These are phyloP conservation scores for Saccharomycopsis sp. DNA, from an alignment of 805 yeast genomes.

Conservation along the genomic window DNA sequence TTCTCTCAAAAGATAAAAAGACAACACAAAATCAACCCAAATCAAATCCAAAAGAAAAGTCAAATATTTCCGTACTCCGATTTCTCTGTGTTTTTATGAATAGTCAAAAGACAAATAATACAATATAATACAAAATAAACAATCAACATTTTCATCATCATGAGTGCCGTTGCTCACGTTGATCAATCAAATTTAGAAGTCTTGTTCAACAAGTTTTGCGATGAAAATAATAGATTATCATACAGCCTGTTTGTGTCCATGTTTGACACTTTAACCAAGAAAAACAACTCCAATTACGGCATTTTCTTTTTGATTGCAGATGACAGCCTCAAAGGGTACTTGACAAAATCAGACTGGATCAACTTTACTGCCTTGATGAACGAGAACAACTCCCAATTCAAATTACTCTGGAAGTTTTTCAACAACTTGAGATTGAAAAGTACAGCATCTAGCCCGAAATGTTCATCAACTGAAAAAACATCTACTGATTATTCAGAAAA, in stretches of 20 bases:
- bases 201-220: constrained; percentile 6
- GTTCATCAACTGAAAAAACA: too few species aligned
- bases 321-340: constrained; percentile 55
- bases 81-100: too few species aligned
- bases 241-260: constrained; percentile 10
- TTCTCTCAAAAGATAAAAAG: too few species aligned
- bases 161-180: neutral
- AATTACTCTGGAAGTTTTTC: constrained; percentile 46
- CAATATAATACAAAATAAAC: neutral
- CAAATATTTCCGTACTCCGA: too few species aligned
- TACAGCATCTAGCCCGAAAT: too few species aligned
- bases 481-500: neutral
- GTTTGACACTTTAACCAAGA: constrained; percentile 10
- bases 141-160: too few species aligned
- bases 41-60: too few species aligned
- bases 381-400: constrained; percentile 39
- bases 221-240: neutral
- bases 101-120: neutral
- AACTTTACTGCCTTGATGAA: constrained; percentile 47
- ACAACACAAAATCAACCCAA: too few species aligned
- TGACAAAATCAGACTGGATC: constrained; percentile 64
- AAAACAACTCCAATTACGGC: constrained; percentile 27
- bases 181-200: constrained; percentile 2
- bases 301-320: constrained; percentile 79
- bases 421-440: constrained; percentile 33